Evolutionary conservation across 352 stramenopile species (phyloP).

Genomic region (Globisporangium yorkense): DNA sequence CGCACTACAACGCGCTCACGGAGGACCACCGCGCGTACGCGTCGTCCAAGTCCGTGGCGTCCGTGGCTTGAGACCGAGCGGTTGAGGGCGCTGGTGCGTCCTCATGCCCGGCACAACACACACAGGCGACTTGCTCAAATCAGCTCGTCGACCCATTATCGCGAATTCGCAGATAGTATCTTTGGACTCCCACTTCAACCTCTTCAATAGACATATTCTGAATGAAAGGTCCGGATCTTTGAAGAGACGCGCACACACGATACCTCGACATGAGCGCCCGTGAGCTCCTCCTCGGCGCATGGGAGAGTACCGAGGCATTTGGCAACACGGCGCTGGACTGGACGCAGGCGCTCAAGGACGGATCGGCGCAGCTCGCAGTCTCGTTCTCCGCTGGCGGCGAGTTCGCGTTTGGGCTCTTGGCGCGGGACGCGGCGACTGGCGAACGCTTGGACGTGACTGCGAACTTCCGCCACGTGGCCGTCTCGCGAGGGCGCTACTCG

Average conservation of each 20-base stretch:
- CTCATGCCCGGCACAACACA: no score
- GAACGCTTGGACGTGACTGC: slow-evolving; percentile 42
- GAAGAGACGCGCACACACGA: no score
- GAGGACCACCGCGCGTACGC: slow-evolving; percentile 57
- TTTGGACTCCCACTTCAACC: no score
- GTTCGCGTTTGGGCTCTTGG: slow-evolving; percentile 36
- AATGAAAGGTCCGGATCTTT: no score
- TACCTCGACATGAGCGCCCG: no score
- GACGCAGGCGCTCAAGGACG: slow-evolving; percentile 59
- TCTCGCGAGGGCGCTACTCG: slow-evolving; percentile 34
- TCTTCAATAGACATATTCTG: no score
- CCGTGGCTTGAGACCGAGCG: slow-evolving; percentile 2
- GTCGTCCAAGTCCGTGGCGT: slow-evolving; percentile 28
- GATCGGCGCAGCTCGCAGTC: slow-evolving; percentile 31
- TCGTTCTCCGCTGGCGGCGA: slow-evolving; percentile 26
- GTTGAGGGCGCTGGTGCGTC: no score
- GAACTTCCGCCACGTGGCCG: slow-evolving; percentile 46
- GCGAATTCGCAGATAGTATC: no score
- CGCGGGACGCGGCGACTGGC: slow-evolving; percentile 6
- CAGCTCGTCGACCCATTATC: no score
- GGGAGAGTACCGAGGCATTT: slow-evolving; percentile 68
- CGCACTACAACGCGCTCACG: slow-evolving; percentile 63
- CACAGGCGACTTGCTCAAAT: no score
- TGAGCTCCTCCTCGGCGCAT: slow-evolving; percentile 22
- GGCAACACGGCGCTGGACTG: slow-evolving; percentile 75